These are phyloP conservation scores for Tanacetum coccineum DNA, from an alignment of 129 eudicot genomes.

Conservation along the genomic window DNA sequence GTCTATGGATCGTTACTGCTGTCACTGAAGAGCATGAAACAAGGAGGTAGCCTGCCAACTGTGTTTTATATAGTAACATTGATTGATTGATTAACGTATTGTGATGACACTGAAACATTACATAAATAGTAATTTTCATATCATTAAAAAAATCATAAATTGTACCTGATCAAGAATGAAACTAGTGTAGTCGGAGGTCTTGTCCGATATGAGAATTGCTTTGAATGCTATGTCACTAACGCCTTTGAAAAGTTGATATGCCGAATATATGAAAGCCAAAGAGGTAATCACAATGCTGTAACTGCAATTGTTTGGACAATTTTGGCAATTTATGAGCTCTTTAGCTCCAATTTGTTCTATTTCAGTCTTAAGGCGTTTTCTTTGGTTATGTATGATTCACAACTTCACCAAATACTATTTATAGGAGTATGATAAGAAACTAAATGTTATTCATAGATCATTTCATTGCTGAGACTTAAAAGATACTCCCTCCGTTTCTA, in stretches of 20 bases:
- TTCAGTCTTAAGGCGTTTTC: too few relatives aligned
- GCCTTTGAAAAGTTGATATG: conserved; percentile 58
- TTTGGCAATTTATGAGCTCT: background rate
- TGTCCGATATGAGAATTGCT: conserved; percentile 48
- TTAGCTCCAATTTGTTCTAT: background rate
- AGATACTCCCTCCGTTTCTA: too few relatives aligned
- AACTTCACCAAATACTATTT: conserved; percentile 3
- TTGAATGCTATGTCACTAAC: conserved; percentile 42
- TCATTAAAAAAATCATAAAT: too few relatives aligned
- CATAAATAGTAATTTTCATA: too few relatives aligned
- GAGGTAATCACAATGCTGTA: conserved; percentile 41
- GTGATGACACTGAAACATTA: too few relatives aligned
- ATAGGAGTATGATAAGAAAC: background rate
- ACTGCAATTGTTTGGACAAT: conserved; percentile 24
- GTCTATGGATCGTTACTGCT: conserved; percentile 32
- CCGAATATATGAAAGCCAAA: conserved; percentile 39
- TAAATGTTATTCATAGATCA: background rate
- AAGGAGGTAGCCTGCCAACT: conserved; percentile 66
- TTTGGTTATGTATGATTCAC: background rate
- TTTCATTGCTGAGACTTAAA: background rate
- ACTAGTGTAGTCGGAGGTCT: conserved; percentile 49
- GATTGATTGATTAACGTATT: background rate
- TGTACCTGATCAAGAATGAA: conserved; percentile 65
- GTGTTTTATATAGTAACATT: background rate
- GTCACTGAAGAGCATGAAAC: conserved; percentile 51